phyloP scores from a whole-genome alignment of 768 basidiomycete species.

The Kwoniella dendrophila region DNA sequence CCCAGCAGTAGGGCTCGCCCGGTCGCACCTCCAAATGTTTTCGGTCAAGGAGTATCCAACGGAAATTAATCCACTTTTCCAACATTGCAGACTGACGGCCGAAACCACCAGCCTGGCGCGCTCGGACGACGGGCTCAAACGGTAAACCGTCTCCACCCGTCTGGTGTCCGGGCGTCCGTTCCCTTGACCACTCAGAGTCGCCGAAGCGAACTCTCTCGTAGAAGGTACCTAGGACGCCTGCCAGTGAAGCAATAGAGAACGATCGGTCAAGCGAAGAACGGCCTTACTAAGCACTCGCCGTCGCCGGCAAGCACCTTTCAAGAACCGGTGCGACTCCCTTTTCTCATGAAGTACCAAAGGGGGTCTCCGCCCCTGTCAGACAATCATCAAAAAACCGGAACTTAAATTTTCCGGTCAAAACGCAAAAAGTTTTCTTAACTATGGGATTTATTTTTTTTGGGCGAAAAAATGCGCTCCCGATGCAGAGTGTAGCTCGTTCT shows the following conservation, averaged over 20 bases:
- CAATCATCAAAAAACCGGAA: conserved; percentile 16
- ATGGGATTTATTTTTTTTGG: conserved; percentile 16
- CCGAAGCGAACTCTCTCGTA: conserved; percentile 10
- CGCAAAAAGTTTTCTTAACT: conserved; percentile 19
- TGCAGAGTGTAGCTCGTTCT: conserved; percentile 10
- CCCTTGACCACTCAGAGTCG: neutral
- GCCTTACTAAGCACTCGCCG: no score
- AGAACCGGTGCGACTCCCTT: neutral
- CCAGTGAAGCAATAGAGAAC: conserved; percentile 9
- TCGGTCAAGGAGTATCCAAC: conserved; percentile 56
- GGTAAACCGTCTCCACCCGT: neutral
- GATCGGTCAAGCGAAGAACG: no score
- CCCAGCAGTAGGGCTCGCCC: conserved; percentile 28
- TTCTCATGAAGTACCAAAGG: conserved; percentile 18
- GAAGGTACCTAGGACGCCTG: neutral
- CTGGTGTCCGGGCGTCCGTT: neutral
- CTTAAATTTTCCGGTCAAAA: conserved; percentile 17
- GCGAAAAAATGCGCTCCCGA: conserved; percentile 3
- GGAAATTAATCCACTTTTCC: conserved; percentile 57
- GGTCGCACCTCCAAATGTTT: conserved; percentile 56
- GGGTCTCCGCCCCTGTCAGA: conserved; percentile 1
- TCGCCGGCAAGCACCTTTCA: neutral
- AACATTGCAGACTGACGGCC: conserved; percentile 25
- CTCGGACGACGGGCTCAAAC: neutral
- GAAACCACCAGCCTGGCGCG: conserved; percentile 11